Conservation (phyloP, 1,284 basidiomycete species). For the Cryptococcus sp. region DNA sequence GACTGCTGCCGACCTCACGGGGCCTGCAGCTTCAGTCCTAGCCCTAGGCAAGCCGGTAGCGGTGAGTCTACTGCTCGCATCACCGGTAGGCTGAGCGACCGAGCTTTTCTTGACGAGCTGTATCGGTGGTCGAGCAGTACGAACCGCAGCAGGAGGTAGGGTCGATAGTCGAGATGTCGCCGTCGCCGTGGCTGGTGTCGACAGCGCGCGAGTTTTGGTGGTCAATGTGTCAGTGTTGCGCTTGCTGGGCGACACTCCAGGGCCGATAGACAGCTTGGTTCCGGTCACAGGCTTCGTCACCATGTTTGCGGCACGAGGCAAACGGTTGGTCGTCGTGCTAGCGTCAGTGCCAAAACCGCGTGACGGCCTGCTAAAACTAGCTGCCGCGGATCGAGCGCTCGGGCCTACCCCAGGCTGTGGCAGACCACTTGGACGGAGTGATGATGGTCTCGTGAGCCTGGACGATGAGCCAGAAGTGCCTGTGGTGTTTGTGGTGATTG, state of each 20-base stretch:
- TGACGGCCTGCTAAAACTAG: slow-evolving; percentile 4
- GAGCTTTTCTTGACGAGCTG: too few relatives aligned
- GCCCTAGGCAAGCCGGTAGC: too few relatives aligned
- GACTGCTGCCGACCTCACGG: too few relatives aligned
- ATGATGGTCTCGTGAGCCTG: background rate
- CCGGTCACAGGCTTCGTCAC: background rate
- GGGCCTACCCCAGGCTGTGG: slow-evolving; percentile 15
- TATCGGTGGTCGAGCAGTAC: too few relatives aligned
- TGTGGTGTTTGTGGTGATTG: background rate
- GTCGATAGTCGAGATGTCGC: too few relatives aligned
- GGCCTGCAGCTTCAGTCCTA: too few relatives aligned
- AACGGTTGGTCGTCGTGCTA: slow-evolving; percentile 8
- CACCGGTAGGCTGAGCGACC: too few relatives aligned
- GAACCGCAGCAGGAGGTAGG: too few relatives aligned
- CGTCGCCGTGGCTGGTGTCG: slow-evolving; percentile 7
- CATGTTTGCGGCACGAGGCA: background rate
- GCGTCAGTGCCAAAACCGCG: slow-evolving; percentile 19
- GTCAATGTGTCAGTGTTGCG: background rate
- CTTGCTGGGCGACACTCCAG: background rate
- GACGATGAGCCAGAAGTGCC: background rate
- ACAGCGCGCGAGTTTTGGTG: slow-evolving; percentile 22
- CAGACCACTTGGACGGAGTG: slow-evolving; percentile 4
- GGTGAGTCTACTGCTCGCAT: too few relatives aligned
- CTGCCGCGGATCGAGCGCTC: slow-evolving; percentile 12
- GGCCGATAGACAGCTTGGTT: background rate